These are phyloP conservation scores for Cordyceps fumosorosea DNA, from an alignment of 2,329 filamentous ascomycete species.

Conservation along the genomic window DNA sequence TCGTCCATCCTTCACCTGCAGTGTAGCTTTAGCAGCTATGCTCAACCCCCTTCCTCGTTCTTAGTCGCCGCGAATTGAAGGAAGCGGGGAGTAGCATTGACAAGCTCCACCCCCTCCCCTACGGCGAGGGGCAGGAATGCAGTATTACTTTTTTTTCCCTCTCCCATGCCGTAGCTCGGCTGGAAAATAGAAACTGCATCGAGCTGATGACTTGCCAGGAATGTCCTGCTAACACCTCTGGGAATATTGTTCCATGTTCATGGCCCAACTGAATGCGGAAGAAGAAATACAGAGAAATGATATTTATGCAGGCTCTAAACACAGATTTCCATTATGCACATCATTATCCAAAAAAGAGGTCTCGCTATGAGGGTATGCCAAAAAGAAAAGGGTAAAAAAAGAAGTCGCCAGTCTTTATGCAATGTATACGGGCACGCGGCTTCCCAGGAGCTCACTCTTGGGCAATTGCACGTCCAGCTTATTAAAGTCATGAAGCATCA, in stretches of 20 bases:
- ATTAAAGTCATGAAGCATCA: conserved; percentile 51
- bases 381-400: neutral
- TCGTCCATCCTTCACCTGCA: no score
- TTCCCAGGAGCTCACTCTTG: conserved; percentile 48
- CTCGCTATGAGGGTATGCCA: neutral
- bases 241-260: no score
- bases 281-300: neutral
- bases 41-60: neutral
- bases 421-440: conserved; percentile 50
- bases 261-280: no score
- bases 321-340: neutral
- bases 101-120: neutral
- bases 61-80: neutral
- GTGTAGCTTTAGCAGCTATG: neutral
- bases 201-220: neutral
- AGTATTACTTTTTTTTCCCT: neutral
- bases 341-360: neutral
- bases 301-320: neutral
- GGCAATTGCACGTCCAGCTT: conserved; percentile 45
- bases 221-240: neutral
- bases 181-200: neutral
- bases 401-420: conserved; percentile 16
- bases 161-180: neutral
- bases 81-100: neutral
- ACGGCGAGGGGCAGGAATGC: neutral